phyloP scores from a whole-genome alignment of 2,329 filamentous ascomycete species.

The Cryoendolithus antarcticus region DNA sequence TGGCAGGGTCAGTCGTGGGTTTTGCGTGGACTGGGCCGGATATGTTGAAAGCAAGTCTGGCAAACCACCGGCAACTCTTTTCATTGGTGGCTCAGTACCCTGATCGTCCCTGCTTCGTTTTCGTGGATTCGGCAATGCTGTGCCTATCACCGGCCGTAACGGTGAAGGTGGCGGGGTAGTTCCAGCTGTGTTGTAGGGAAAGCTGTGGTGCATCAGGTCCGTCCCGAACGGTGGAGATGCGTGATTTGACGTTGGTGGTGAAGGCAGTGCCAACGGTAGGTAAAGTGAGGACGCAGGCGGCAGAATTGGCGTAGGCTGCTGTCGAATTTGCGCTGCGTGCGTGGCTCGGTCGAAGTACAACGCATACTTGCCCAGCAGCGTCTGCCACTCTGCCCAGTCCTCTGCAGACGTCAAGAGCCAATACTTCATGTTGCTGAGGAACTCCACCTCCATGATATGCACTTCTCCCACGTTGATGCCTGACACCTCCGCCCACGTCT shows the following conservation, averaged over 20 bases:
- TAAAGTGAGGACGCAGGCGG: slow-evolving; percentile 38
- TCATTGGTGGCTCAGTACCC: slow-evolving; percentile 43
- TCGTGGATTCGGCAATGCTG: slow-evolving; percentile 30
- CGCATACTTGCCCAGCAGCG: slow-evolving; percentile 68
- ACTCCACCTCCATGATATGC: slow-evolving; percentile 99
- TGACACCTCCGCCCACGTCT: slow-evolving; percentile 97
- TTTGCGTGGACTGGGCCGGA: slow-evolving; percentile 25
- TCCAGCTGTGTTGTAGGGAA: slow-evolving; percentile 26
- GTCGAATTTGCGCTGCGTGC: slow-evolving; percentile 26
- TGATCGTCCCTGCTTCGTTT: slow-evolving; percentile 50
- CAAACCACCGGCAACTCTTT: slow-evolving; percentile 29
- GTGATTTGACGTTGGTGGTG: slow-evolving; percentile 38
- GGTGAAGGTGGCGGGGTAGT: slow-evolving; percentile 32
- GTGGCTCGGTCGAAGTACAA: slow-evolving; percentile 65
- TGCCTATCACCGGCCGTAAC: slow-evolving; percentile 14
- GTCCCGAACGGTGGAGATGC: slow-evolving; percentile 36
- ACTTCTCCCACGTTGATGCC: slow-evolving; percentile 89
- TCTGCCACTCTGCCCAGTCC: slow-evolving; percentile 81
- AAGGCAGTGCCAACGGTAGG: slow-evolving; percentile 36
- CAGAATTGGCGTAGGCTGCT: slow-evolving; percentile 27
- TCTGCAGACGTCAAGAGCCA: slow-evolving; percentile 74
- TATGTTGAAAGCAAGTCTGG: slow-evolving; percentile 18
- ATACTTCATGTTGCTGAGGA: slow-evolving; percentile 96
- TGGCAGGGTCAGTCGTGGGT: slow-evolving; percentile 53
- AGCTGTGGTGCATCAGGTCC: slow-evolving; percentile 20